phyloP scores from a whole-genome alignment of 208 protist genomes.

The Trypanosoma grayi region DNA sequence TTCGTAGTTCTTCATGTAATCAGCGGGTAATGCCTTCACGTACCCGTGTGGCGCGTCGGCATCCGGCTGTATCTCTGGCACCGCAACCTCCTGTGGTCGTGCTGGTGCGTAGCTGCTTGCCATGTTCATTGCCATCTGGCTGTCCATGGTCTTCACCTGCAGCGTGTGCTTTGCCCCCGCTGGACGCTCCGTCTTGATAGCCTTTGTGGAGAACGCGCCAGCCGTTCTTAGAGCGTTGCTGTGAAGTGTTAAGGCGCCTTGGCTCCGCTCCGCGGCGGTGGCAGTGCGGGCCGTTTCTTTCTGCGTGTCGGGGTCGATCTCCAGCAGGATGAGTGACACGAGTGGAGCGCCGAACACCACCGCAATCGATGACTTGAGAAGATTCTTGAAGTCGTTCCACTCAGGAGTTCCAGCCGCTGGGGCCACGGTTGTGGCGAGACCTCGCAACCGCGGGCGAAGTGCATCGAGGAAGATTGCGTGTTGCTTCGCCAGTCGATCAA shows the following conservation, averaged over 20 bases:
- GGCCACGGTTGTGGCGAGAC: constrained; percentile 45
- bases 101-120: constrained; percentile 86
- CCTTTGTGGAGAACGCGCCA: constrained; percentile 74
- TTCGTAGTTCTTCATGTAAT: constrained; percentile 63
- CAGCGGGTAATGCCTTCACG: constrained; percentile 72
- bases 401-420: constrained; percentile 31
- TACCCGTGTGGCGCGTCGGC: constrained; percentile 73
- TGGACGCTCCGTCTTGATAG: constrained; percentile 47
- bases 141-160: constrained; percentile 90
- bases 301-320: constrained; percentile 46
- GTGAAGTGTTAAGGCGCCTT: constrained; percentile 51
- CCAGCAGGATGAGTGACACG: constrained; percentile 67
- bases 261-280: constrained; percentile 1
- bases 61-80: constrained; percentile 65
- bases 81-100: constrained; percentile 68
- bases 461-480: constrained; percentile 74
- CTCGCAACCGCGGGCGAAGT: constrained; percentile 59
- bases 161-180: constrained; percentile 54
- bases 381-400: constrained; percentile 62
- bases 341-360: constrained; percentile 79
- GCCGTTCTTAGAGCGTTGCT: constrained; percentile 54
- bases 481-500: constrained; percentile 84
- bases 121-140: constrained; percentile 83
- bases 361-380: constrained; percentile 70
- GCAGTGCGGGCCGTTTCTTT: constrained; percentile 7